Percentiles rank a stretch among this genome's conserved stretches.
Evolutionary conservation across 805 yeast species (phyloP).

Genomic region (Starmerella sirachaensis): DNA sequence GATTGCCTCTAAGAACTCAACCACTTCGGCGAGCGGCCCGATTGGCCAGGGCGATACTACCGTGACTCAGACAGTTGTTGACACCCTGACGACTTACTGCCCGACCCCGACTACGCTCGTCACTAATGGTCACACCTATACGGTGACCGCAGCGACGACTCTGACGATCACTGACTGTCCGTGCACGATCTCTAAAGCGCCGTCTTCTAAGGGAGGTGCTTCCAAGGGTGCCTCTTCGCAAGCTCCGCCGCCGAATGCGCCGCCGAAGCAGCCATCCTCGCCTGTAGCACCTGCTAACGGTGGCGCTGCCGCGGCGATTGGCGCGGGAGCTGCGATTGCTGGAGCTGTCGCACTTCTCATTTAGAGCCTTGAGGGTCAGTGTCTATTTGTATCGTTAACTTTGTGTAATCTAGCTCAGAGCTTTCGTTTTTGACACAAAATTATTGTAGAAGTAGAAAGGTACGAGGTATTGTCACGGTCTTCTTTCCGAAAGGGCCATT

Average conservation of each 20-base stretch:
- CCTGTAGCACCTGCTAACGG: constrained; percentile 1
- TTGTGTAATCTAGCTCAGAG: too few relatives aligned
- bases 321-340: constrained; percentile 2
- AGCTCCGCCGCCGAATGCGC: neutral
- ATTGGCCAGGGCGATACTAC: constrained; percentile 1
- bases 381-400: too few relatives aligned
- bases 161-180: constrained; percentile 19
- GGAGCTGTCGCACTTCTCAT: constrained; percentile 3
- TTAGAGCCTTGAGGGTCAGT: too few relatives aligned
- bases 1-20: too few relatives aligned
- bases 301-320: constrained; percentile 1
- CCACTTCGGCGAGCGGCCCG: too few relatives aligned
- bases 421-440: neutral
- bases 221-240: neutral
- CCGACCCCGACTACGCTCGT: constrained; percentile 5
- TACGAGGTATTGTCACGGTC: too few relatives aligned
- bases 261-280: too few relatives aligned
- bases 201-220: neutral
- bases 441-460: neutral
- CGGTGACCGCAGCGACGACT: constrained; percentile 8
- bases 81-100: constrained; percentile 4
- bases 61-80: constrained; percentile 1
- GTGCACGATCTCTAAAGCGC: constrained; percentile 10
- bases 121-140: constrained; percentile 9
- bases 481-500: too few relatives aligned